Conservation (phyloP, 192 early-diverging fungal species). For the Podila epigama region DNA sequence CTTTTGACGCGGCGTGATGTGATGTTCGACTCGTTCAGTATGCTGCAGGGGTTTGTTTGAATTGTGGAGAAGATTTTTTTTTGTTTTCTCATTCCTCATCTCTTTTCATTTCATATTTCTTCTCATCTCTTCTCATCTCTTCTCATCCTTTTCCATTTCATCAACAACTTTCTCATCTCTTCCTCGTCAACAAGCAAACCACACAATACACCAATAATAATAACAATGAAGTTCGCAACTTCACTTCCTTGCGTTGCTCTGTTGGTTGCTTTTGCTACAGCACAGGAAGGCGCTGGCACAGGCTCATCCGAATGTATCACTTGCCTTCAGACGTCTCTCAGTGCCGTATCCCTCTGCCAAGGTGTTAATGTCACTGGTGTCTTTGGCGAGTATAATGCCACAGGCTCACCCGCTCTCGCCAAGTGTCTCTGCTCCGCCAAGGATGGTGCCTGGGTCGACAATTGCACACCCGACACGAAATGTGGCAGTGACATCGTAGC, state of each 20-base stretch:
- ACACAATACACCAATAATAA: not conserved
- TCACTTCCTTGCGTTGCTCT: conserved; percentile 1
- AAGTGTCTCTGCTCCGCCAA: conserved; percentile 29
- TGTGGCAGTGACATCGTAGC: conserved; percentile 11
- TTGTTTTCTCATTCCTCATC: not conserved
- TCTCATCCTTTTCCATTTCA: not conserved
- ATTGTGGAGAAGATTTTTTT: too few relatives aligned
- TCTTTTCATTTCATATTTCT: not conserved
- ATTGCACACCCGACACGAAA: not conserved
- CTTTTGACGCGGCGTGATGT: not conserved
- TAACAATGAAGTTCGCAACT: conserved; percentile 20
- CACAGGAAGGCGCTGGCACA: conserved; percentile 6
- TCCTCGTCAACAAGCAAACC: not conserved
- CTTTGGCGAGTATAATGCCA: conserved; percentile 3
- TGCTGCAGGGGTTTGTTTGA: too few relatives aligned
- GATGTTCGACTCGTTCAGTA: not conserved
- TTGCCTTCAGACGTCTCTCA: conserved; percentile 24
- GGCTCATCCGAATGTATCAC: not conserved
- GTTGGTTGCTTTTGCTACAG: conserved; percentile 4
- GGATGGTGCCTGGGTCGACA: conserved; percentile 27
- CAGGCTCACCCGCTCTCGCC: conserved; percentile 1
- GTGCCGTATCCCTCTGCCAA: conserved; percentile 14
- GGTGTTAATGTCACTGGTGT: conserved; percentile 10
- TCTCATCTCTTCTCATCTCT: not conserved
- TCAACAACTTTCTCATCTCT: not conserved